phyloP scores from a whole-genome alignment of 1,284 basidiomycete species.

The Microstroma glucosiphilum region DNA sequence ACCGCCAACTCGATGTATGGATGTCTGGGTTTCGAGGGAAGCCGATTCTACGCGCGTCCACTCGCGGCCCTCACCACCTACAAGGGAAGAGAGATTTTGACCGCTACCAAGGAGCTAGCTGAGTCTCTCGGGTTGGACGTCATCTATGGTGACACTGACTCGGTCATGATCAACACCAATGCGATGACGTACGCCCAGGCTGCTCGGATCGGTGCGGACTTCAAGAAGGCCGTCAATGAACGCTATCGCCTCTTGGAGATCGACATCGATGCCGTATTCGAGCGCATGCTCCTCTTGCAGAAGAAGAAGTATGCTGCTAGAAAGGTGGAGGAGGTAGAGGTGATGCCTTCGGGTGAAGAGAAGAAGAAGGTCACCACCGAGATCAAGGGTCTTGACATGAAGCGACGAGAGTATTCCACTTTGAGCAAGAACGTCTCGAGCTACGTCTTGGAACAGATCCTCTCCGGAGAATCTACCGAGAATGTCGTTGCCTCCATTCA shows the following conservation, averaged over 20 bases:
- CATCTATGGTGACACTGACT: constrained; percentile 97
- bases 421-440: constrained; percentile 81
- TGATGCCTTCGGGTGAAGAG: constrained; percentile 21
- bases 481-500: constrained; percentile 84
- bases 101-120: constrained; percentile 83
- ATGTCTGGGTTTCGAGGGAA: constrained; percentile 95
- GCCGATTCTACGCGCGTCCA: constrained; percentile 92
- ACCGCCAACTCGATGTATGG: constrained; percentile 99
- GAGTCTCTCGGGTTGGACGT: constrained; percentile 86
- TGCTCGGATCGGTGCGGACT: constrained; percentile 79
- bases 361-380: constrained; percentile 55
- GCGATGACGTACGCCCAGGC: constrained; percentile 81
- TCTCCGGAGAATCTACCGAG: constrained; percentile 87
- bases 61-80: constrained; percentile 93
- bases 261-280: constrained; percentile 89
- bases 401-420: constrained; percentile 87
- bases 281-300: constrained; percentile 83
- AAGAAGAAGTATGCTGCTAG: constrained; percentile 99
- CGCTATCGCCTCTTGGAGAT: constrained; percentile 92
- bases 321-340: constrained; percentile 58
- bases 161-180: constrained; percentile 96
- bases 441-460: constrained; percentile 66
- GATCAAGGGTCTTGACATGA: constrained; percentile 98
- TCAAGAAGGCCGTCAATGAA: constrained; percentile 95
- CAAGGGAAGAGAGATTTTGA: constrained; percentile 96